Evolutionary conservation across 768 basidiomycete species (phyloP), one percentile per base, ranked within the genome.

Genomic region (Antrodiella citrinella): DNA sequence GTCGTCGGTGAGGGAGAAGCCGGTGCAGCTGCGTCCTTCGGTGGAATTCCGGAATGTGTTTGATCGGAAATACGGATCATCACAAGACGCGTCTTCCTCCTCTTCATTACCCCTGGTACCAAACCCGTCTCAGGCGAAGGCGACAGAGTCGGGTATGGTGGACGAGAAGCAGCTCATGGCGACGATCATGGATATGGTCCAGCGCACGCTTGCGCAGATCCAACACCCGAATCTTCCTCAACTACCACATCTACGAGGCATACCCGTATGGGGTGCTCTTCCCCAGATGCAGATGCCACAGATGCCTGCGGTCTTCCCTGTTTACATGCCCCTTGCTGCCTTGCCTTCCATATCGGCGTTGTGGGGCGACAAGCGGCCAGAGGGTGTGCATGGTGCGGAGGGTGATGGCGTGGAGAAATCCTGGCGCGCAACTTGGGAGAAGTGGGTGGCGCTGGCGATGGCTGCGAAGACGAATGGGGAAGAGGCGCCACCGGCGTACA

Each of bases 261-360:
- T 84, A 35, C 80, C 81, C 20, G 66, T 64, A 15, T 71, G 70
- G 70, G 63, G 59, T 23, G 60, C 63, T 21, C 67, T 87, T n/a
- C 83, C 80, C 4, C 83, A 79, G 52, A 76, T 89, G 49, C 83
- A 79, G 52, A 76, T 89, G 49, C n/a, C n/a, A n/a, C n/a, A n/a
- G n/a, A 76, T 89, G 49, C 81, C 83, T 22, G 71, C 86, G 67
- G 84, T 86, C 11, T 90, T 91, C 75, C 87, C 89, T 15, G 76
- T 90, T 20, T 76, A 82, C 52, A 80, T 90, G 13, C 86, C 89
- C 3, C 73, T 76, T 61, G 77, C 84, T 1, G 75, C 81, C 15
- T 78, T 88, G 64, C 66, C 82, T 26, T 35, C 41, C 15, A 43
- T 43, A 5, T 22, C 41, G 7, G 74, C 79, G 11, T 79, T 86